Evolutionary conservation across 331 rosid genomes (phyloP).

Genomic region (Spiraea crenata): DNA sequence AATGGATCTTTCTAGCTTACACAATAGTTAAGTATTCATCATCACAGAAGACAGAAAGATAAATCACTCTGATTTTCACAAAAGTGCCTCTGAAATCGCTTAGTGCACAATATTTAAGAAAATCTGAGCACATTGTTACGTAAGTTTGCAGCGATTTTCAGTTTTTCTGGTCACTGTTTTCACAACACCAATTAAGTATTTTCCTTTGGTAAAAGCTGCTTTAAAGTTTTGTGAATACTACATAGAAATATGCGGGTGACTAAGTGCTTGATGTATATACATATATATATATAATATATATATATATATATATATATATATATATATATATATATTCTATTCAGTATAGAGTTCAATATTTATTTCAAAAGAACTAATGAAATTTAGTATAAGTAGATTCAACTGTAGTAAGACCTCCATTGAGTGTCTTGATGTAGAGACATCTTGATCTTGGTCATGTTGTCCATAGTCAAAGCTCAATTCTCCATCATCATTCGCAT

Average conservation of each 20-base stretch:
- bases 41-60: not conserved
- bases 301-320: too few species aligned
- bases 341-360: slow-evolving; percentile 8
- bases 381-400: not conserved
- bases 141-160: not conserved
- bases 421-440: slow-evolving; percentile 49
- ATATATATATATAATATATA: too few species aligned
- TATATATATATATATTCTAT: not conserved
- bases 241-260: not conserved
- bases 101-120: not conserved
- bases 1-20: slow-evolving; percentile 2
- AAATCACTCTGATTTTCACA: not conserved
- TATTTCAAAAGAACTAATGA: slow-evolving; percentile 10
- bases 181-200: not conserved
- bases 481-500: slow-evolving; percentile 71
- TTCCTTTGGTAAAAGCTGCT: not conserved
- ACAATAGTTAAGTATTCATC: not conserved
- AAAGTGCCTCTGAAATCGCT: not conserved
- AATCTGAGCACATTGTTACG: not conserved
- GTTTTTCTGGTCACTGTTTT: not conserved
- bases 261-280: not conserved
- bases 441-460: slow-evolving; percentile 55
- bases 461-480: slow-evolving; percentile 80
- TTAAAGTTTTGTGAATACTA: not conserved
- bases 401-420: slow-evolving; percentile 58